These are phyloP conservation scores for Yamadazyma atlantica DNA, from an alignment of 1,139 yeast species.

Conservation along the genomic window DNA sequence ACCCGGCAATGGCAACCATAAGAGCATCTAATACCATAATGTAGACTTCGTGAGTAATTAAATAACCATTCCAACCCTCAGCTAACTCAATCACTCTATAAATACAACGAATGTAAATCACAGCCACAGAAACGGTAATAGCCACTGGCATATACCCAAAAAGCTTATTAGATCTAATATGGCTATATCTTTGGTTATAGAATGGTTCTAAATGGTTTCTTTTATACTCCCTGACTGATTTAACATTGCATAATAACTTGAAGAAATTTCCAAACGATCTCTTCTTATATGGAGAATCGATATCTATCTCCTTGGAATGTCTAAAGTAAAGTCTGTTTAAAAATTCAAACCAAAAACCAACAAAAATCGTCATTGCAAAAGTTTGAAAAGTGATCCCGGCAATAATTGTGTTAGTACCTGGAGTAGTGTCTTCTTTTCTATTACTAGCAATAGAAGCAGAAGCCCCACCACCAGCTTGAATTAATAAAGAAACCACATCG, in stretches of 20 bases:
- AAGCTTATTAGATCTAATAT: constrained; percentile 38
- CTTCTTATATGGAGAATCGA: constrained; percentile 23
- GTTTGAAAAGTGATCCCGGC: constrained; percentile 84
- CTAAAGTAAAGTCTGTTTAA: constrained; percentile 44
- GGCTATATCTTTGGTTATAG: constrained; percentile 40
- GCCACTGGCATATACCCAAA: constrained; percentile 53
- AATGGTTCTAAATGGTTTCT: constrained; percentile 25
- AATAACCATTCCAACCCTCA: constrained; percentile 73
- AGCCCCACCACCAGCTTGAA: constrained; percentile 83
- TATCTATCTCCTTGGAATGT: constrained; percentile 18
- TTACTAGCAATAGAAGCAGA: constrained; percentile 60
- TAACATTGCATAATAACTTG: constrained; percentile 28
- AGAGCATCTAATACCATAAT: constrained; percentile 77
- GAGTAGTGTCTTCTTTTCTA: constrained; percentile 30
- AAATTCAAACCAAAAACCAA: constrained; percentile 56
- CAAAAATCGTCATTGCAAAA: constrained; percentile 64
- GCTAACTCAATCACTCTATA: constrained; percentile 80
- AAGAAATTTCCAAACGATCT: constrained; percentile 27
- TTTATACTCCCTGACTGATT: constrained; percentile 24
- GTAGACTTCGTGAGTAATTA: constrained; percentile 70
- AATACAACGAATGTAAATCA: constrained; percentile 69
- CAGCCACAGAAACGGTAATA: constrained; percentile 52
- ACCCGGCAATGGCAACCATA: constrained; percentile 53
- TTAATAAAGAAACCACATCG: constrained; percentile 65
- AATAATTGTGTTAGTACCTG: constrained; percentile 76